Conservation (phyloP, 2,329 filamentous ascomycete genomes). For the Verticillium klebahnii region DNA sequence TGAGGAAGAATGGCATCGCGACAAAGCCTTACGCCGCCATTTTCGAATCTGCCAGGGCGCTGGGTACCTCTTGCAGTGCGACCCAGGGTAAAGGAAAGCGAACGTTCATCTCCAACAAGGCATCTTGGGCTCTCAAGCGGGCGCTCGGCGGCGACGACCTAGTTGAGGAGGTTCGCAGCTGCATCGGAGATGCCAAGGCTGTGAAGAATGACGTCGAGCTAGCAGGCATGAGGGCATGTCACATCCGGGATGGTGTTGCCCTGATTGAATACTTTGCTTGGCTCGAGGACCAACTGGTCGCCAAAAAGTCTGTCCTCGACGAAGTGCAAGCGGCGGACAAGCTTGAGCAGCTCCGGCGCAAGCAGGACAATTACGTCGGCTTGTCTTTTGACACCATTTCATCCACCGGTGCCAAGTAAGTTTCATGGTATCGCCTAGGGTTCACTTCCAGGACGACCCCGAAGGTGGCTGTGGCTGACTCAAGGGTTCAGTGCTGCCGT, state of each 20-base stretch:
- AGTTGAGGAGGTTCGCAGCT: conserved; percentile 83
- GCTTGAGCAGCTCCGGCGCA: conserved; percentile 69
- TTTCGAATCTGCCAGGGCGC: conserved; percentile 68
- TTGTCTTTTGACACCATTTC: conserved; percentile 96
- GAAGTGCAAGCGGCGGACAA: conserved; percentile 92
- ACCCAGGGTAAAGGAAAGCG: conserved; percentile 44
- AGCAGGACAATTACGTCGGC: conserved; percentile 73
- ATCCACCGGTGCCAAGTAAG: conserved; percentile 74
- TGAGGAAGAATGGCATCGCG: conserved; percentile 63
- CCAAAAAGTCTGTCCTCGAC: conserved; percentile 69
- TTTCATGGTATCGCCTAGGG: conserved; percentile 14
- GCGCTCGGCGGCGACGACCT: conserved; percentile 80
- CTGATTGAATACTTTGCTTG: conserved; percentile 92
- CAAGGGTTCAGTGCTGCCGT: conserved; percentile 67
- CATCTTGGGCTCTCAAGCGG: conserved; percentile 87
- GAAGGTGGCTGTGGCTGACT: neutral
- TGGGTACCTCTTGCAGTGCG: conserved; percentile 29
- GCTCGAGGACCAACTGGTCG: conserved; percentile 83
- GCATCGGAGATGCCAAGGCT: conserved; percentile 85
- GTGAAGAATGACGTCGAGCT: conserved; percentile 90
- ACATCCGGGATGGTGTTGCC: conserved; percentile 88
- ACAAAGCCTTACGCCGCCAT: conserved; percentile 80
- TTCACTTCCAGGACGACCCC: too few relatives aligned
- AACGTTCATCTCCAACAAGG: conserved; percentile 81
- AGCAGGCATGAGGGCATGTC: conserved; percentile 88